Evolutionary conservation across 108 stramenopile species (phyloP).

Genomic region (Epithemia pelagica): DNA sequence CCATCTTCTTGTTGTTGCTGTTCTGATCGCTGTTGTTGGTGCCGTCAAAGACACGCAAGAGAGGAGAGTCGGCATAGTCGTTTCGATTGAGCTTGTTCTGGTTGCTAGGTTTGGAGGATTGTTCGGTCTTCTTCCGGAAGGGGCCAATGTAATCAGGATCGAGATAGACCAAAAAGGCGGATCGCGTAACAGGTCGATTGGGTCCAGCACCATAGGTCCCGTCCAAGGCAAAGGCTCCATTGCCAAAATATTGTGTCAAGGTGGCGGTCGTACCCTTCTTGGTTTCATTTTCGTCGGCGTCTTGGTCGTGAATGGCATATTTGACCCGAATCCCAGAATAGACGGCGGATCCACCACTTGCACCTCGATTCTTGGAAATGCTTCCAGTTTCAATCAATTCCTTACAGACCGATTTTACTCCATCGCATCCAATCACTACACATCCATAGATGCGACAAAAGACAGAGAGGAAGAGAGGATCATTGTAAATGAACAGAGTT

Average conservation of each 20-base stretch:
- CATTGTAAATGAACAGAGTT: too few relatives aligned
- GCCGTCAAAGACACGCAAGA: neutral
- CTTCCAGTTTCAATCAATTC: conserved; percentile 46
- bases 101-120: conserved; percentile 7
- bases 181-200: conserved; percentile 26
- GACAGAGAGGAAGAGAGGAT: too few relatives aligned
- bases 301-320: conserved; percentile 62
- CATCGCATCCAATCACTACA: conserved; percentile 81
- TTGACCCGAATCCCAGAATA: conserved; percentile 74
- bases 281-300: conserved; percentile 1
- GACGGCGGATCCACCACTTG: conserved; percentile 32
- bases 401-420: conserved; percentile 58
- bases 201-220: conserved; percentile 66
- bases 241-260: conserved; percentile 57
- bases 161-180: conserved; percentile 53
- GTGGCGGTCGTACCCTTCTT: conserved; percentile 11
- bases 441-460: too few relatives aligned
- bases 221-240: conserved; percentile 59
- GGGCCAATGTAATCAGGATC: conserved; percentile 74
- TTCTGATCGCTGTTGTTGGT: neutral
- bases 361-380: conserved; percentile 14
- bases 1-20: neutral
- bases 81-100: neutral
- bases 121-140: conserved; percentile 33
- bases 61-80: neutral